Evolutionary conservation across 164 flowering plant species (phyloP).

Genomic region (Piper betle): DNA sequence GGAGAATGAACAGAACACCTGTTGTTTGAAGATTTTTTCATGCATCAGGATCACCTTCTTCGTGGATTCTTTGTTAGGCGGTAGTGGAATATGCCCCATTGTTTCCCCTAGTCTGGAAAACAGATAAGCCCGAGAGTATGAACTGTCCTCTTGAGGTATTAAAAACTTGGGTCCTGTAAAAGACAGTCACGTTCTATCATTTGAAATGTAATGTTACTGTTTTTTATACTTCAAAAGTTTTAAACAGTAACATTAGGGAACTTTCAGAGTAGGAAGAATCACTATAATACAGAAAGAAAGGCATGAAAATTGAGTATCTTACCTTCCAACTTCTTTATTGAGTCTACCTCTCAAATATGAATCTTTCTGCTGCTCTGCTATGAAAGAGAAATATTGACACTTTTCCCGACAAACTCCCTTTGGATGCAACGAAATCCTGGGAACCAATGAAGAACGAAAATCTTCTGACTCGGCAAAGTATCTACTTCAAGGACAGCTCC

Average conservation of each 20-base stretch:
- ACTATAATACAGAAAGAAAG: too few relatives aligned
- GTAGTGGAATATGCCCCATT: constrained; percentile 39
- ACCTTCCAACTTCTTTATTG: too few relatives aligned
- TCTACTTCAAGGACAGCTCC: neutral
- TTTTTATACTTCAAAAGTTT: too few relatives aligned
- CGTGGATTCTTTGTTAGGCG: constrained; percentile 47
- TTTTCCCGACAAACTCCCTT: neutral
- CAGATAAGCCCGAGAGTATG: neutral
- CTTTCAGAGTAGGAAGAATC: too few relatives aligned
- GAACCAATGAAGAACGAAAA: neutral
- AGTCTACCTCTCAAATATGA: neutral
- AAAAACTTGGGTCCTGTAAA: neutral
- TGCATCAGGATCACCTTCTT: constrained; percentile 70
- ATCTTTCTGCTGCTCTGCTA: neutral
- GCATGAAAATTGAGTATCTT: too few relatives aligned
- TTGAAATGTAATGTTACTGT: too few relatives aligned
- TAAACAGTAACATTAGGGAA: too few relatives aligned
- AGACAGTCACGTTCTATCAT: too few relatives aligned
- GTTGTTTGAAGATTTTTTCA: constrained; percentile 75
- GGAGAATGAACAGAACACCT: constrained; percentile 30
- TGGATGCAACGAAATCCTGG: neutral
- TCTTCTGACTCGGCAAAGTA: neutral
- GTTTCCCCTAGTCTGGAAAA: neutral
- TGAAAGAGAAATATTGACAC: neutral
- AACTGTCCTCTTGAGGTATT: neutral